Conservation (phyloP, 305 asterid genomes). For the Lippia alba region DNA sequence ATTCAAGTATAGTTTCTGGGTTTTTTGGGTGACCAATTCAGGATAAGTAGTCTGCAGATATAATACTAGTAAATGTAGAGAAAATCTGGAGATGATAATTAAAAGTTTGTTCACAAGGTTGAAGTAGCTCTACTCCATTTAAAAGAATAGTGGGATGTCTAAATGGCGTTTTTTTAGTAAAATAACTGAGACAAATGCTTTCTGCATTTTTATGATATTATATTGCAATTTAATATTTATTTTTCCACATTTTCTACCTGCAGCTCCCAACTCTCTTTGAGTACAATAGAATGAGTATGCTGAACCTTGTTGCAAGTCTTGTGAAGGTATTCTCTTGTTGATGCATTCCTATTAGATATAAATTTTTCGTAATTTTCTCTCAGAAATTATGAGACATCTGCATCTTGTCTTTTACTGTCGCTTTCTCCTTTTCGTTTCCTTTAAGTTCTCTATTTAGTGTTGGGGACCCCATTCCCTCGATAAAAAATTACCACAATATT, state of each 20-base stretch:
- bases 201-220: conserved; percentile 10
- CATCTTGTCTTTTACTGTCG: not conserved
- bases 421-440: not conserved
- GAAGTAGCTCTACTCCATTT: not conserved
- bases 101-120: not conserved
- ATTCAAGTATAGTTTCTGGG: conserved; percentile 21
- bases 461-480: conserved; percentile 12
- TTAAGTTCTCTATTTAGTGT: not conserved
- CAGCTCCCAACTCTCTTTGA: conserved; percentile 88
- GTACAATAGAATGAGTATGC: conserved; percentile 84
- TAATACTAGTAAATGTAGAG: not conserved
- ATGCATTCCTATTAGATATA: not conserved
- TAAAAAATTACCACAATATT: not conserved
- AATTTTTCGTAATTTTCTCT: not conserved
- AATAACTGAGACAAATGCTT: not conserved
- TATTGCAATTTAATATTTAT: conserved; percentile 19
- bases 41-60: conserved; percentile 1
- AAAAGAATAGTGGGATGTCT: not conserved
- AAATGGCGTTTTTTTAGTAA: conserved; percentile 15
- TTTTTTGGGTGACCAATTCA: not conserved
- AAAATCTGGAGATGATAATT: not conserved
- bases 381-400: not conserved
- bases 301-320: conserved; percentile 76
- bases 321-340: conserved; percentile 57
- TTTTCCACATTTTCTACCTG: conserved; percentile 36